Base-by-base conservation (phyloP, 306 rosid genomes). In the Vigna nakashimae region DNA sequence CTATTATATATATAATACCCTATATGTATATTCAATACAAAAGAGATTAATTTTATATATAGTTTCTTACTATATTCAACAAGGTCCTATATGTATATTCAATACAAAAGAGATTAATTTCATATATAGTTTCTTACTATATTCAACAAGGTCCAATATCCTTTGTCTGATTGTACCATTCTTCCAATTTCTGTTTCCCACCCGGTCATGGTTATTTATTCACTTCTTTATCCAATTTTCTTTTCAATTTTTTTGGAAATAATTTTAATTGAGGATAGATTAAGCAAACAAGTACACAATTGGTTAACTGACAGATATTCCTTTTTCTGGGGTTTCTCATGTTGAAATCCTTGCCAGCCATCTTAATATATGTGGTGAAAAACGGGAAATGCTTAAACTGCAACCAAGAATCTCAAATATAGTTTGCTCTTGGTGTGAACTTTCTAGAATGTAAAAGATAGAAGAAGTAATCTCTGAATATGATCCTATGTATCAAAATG, bases 341-440 rank as follows among this genome's bases (percentile, higher is more conserved):
- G 56, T 57, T 67, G 40, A 74, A 32, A 74, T 67, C 75, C 60
- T 66, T 59, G 32, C 16, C 46, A 70, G 74, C 55, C 64, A 65
- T 67, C 65, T 36, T 68, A 32, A 24, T 75, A 63, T 50, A 15
- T 80, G 64, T 3, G 28, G 28, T 12, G 50, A 42, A 43, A 24
- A 68, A 43, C 49, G 50, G 10, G 60, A 38, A 69, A 50, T 50
- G 32, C 64, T 51, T 50, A 38, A 75, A 10, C 42, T 56, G 46
- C 70, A 55, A 46, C 70, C 59, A 42, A 42, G 74, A 36, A 45
- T 65, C 28, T 57, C 3, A 38, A 30, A 17, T 7, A 15, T 30
- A 49, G 67, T 81, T 75, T 76, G 14, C 68, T 15, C 0, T 0
- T 32, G 20, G 32, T 30, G 24, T 62, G n/a, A 70, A 50, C 52